A percentile compares a stretch with the other conserved stretches of the same genome.
Conservation (phyloP, 495 filamentous ascomycete species). For the Jackrogersella multiformis region DNA sequence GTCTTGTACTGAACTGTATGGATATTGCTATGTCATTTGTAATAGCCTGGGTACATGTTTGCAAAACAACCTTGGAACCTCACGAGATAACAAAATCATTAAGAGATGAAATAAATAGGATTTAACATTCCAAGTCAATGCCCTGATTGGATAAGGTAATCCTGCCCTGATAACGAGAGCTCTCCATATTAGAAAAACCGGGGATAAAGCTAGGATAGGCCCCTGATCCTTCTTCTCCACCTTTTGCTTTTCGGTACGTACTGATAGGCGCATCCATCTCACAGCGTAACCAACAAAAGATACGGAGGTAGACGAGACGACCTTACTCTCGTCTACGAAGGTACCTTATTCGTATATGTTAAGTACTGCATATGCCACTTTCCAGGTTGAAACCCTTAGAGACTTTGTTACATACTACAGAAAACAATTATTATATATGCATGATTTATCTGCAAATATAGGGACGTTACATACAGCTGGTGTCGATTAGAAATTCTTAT, state of each 20-base stretch:
- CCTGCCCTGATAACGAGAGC: slow-evolving; percentile 29
- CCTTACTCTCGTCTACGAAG: slow-evolving; percentile 6
- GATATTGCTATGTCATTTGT: too few species aligned
- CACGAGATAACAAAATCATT: background rate
- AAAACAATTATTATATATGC: background rate
- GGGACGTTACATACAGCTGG: slow-evolving; percentile 8
- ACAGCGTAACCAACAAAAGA: background rate
- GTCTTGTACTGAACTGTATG: background rate
- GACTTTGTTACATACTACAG: background rate
- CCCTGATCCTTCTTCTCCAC: slow-evolving; percentile 2
- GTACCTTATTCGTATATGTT: too few species aligned
- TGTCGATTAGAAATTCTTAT: background rate
- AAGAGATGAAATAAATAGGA: background rate
- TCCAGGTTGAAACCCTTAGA: background rate
- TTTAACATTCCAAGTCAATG: background rate
- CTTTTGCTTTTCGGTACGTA: slow-evolving; percentile 18
- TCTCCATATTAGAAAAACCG: slow-evolving; percentile 11
- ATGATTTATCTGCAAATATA: background rate
- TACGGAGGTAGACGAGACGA: slow-evolving; percentile 12
- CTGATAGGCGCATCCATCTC: slow-evolving; percentile 30
- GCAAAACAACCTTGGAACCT: background rate
- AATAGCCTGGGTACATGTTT: too few species aligned
- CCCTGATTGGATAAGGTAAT: slow-evolving; percentile 28
- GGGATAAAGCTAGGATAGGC: slow-evolving; percentile 26
- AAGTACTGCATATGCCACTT: too few species aligned